Conservation (phyloP, 352 stramenopile genomes). For the Phytopythium boreale region DNA sequence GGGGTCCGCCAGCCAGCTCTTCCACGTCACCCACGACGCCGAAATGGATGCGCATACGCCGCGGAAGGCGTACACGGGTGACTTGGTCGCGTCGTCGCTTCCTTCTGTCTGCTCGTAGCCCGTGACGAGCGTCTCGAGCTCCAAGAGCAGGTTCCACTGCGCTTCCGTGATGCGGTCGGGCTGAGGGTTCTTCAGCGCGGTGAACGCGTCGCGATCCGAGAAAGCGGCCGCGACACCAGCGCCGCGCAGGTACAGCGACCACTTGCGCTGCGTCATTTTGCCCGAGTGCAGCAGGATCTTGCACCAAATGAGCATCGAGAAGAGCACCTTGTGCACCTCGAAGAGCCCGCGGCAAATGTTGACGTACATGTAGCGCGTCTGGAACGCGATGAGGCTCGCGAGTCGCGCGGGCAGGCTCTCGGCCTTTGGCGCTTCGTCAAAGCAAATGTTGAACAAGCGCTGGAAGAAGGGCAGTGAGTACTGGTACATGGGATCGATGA, state of each 20-base stretch:
- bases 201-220: slow-evolving; percentile 11
- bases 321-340: slow-evolving; percentile 92
- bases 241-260: slow-evolving; percentile 88
- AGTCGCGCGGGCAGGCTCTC: slow-evolving; percentile 62
- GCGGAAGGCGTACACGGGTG: slow-evolving; percentile 36
- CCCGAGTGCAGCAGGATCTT: slow-evolving; percentile 89
- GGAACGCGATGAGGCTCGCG: slow-evolving; percentile 82
- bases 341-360: slow-evolving; percentile 95
- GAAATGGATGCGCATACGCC: slow-evolving; percentile 64
- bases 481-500: slow-evolving; percentile 96
- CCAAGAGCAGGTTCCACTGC: slow-evolving; percentile 83
- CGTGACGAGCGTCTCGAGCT: slow-evolving; percentile 65
- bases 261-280: slow-evolving; percentile 75
- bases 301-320: slow-evolving; percentile 93
- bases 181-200: slow-evolving; percentile 47
- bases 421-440: slow-evolving; percentile 67
- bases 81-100: slow-evolving; percentile 1
- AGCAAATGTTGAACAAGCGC: slow-evolving; percentile 90
- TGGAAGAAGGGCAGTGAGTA: slow-evolving; percentile 94
- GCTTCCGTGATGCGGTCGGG: slow-evolving; percentile 62
- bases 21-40: slow-evolving; percentile 56
- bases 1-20: slow-evolving; percentile 48
- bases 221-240: slow-evolving; percentile 19
- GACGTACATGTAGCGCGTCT: slow-evolving; percentile 91
- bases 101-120: slow-evolving; percentile 8